A percentile compares a stretch with the other conserved stretches of the same genome.
Conservation (phyloP, 192 early-diverging fungal species). For the Allomyces macrogynus region DNA sequence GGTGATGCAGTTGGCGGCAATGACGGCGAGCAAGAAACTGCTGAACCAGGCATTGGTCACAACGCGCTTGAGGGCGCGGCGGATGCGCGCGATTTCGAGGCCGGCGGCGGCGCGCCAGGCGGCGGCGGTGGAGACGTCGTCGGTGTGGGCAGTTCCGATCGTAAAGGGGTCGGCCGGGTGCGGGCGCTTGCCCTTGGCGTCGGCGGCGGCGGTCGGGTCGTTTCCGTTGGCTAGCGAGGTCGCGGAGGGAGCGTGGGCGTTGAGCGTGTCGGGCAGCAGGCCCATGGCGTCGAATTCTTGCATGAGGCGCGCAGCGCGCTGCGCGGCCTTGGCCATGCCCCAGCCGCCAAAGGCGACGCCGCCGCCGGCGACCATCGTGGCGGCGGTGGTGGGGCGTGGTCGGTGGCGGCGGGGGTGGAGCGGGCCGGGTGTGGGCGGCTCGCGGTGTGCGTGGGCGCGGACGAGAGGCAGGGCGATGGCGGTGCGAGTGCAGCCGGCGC, state of each 20-base stretch:
- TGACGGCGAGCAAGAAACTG: conserved; percentile 4
- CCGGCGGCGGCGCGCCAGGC: too few species aligned
- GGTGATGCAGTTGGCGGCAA: conserved; percentile 5
- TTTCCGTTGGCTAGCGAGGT: too few species aligned
- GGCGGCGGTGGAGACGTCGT: neutral
- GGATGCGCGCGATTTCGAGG: neutral
- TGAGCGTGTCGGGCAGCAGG: neutral
- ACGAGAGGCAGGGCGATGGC: too few species aligned
- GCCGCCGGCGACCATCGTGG: too few species aligned
- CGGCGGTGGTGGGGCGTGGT: too few species aligned
- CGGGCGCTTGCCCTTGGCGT: neutral
- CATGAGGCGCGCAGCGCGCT: neutral
- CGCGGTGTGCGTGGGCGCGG: too few species aligned
- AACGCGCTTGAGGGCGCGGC: neutral
- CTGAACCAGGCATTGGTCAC: neutral
- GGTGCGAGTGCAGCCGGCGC: too few species aligned
- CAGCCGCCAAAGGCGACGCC: neutral
- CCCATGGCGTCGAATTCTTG: neutral
- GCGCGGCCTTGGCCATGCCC: neutral
- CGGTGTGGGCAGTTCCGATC: too few species aligned
- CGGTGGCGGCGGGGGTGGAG: too few species aligned
- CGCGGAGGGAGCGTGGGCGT: neutral
- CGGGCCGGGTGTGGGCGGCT: too few species aligned
- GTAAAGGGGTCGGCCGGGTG: neutral
- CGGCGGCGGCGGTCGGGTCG: too few species aligned